Evolutionary conservation across 2,329 filamentous ascomycete genomes (phyloP).

Genomic region (Madurella fahalii): DNA sequence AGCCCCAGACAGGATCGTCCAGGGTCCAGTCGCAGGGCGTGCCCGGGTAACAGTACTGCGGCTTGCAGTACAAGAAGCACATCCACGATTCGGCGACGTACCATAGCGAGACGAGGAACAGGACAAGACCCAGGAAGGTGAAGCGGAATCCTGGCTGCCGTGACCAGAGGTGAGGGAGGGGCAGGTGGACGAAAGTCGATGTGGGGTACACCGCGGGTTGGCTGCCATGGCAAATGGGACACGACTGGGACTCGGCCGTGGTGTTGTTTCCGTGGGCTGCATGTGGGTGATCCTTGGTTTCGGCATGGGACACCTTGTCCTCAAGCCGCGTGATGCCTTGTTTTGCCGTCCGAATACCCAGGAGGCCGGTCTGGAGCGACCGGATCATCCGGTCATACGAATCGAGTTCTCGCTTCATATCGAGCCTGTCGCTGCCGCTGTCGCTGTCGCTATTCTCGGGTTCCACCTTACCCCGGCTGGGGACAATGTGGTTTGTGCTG

Average conservation of each 20-base stretch:
- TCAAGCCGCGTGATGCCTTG: constrained; percentile 57
- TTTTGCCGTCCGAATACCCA: constrained; percentile 51
- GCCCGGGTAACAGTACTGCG: constrained; percentile 43
- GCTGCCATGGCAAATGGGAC: constrained; percentile 18
- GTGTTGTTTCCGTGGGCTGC: background rate
- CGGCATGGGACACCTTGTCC: constrained; percentile 43
- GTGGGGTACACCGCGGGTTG: constrained; percentile 6
- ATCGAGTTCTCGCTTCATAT: constrained; percentile 40
- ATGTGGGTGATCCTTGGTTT: constrained; percentile 22
- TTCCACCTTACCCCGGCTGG: constrained; percentile 14
- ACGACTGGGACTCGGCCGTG: background rate
- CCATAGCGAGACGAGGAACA: constrained; percentile 48
- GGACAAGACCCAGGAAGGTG: constrained; percentile 45
- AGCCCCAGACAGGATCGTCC: constrained; percentile 58
- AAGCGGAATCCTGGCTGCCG: constrained; percentile 42
- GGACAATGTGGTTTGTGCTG: constrained; percentile 4
- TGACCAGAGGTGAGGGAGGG: constrained; percentile 45
- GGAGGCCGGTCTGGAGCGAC: constrained; percentile 47
- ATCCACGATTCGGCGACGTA: constrained; percentile 50
- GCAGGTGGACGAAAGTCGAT: constrained; percentile 39
- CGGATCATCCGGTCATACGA: constrained; percentile 49
- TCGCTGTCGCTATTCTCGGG: constrained; percentile 13
- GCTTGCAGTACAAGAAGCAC: constrained; percentile 52
- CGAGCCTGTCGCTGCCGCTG: constrained; percentile 16
- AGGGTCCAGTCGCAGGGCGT: constrained; percentile 52